phyloP scores from a whole-genome alignment of 352 stramenopile species.

The Globisporangium uncinulatum region DNA sequence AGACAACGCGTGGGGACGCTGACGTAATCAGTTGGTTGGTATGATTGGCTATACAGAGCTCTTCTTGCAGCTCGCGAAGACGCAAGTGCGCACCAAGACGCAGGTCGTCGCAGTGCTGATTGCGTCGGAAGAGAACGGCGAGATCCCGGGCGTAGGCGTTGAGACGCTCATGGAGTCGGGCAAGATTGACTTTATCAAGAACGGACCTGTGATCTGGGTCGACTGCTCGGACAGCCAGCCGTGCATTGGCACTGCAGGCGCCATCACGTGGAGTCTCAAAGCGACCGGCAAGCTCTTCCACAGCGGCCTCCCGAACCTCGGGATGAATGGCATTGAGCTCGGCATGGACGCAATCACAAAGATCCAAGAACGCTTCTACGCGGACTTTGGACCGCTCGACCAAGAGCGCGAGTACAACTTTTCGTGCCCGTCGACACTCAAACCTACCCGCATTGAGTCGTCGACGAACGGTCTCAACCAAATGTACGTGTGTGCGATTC shows the following conservation, averaged over 20 bases:
- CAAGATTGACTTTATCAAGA: conserved; percentile 91
- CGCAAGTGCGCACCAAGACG: conserved; percentile 62
- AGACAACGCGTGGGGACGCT: neutral
- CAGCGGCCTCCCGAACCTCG: conserved; percentile 83
- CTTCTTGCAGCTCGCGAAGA: conserved; percentile 71
- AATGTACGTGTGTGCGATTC: conserved; percentile 42
- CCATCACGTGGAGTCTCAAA: conserved; percentile 88
- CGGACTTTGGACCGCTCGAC: conserved; percentile 77
- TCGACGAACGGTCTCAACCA: conserved; percentile 78
- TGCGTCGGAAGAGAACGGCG: conserved; percentile 83
- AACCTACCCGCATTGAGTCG: conserved; percentile 80
- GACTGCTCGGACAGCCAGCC: conserved; percentile 91
- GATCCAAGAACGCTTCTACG: conserved; percentile 89
- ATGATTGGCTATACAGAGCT: conserved; percentile 24
- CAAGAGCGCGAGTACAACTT: conserved; percentile 90
- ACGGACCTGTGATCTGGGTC: conserved; percentile 90
- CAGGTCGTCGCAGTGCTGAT: conserved; percentile 89
- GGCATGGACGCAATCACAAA: conserved; percentile 78
- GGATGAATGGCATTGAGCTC: conserved; percentile 89
- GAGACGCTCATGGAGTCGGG: conserved; percentile 86
- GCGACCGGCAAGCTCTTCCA: conserved; percentile 91
- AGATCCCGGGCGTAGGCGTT: conserved; percentile 82
- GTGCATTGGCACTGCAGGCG: conserved; percentile 88
- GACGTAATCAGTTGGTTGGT: neutral
- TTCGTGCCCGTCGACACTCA: conserved; percentile 84